Evolutionary conservation across 495 filamentous ascomycete species (phyloP), one percentile per base, ranked within the genome.

Genomic region (Lineolata rhizophorae): DNA sequence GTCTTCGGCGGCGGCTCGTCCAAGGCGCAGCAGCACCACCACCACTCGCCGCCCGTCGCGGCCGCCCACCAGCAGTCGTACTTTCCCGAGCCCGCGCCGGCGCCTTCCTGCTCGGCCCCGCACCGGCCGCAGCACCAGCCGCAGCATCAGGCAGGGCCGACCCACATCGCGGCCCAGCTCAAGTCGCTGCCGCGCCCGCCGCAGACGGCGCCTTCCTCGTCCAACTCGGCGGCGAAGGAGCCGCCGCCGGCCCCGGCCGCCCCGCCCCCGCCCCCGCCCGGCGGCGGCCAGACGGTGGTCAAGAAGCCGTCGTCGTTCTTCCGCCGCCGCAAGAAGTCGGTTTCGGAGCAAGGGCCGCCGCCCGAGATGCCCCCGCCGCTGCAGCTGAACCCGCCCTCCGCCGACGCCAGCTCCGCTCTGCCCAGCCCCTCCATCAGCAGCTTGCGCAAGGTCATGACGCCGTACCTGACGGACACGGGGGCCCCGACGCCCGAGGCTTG

Each of bases 221-320:
- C 22, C 22, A 25, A n/a, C 6, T 6, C 6, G 6, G n/a, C n/a
- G 6, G 19, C 16, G 17, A 4, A 32, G 17, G n/a, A 10, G 17
- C 17, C 14, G 9, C 12, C 16, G 1, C 31, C 21, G 31, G n/a
- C 25, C 4, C n/a, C 14, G 2, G n/a, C n/a, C n/a, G n/a, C n/a
- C n/a, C n/a, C n/a, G n/a, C n/a, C n/a, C n/a, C n/a, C 17, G n/a
- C 16, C n/a, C 12, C n/a, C 17, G n/a, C 16, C 21, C 14, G 4
- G 13, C 15, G 11, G 11, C 13, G 3, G 27, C 27, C 17, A 35
- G 20, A 57, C 61, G 1, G 65, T 94, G 33, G 76, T 72, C 35
- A 93, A 97, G 56, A 95, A 92, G 50, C 65, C 74, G 3, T 91
- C 84, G 1, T 73, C 71, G 0, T 94, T 97, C 59, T 94, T 97